These are phyloP conservation scores for Vitis rupestris DNA, from an alignment of 164 flowering plant species.

Conservation along the genomic window DNA sequence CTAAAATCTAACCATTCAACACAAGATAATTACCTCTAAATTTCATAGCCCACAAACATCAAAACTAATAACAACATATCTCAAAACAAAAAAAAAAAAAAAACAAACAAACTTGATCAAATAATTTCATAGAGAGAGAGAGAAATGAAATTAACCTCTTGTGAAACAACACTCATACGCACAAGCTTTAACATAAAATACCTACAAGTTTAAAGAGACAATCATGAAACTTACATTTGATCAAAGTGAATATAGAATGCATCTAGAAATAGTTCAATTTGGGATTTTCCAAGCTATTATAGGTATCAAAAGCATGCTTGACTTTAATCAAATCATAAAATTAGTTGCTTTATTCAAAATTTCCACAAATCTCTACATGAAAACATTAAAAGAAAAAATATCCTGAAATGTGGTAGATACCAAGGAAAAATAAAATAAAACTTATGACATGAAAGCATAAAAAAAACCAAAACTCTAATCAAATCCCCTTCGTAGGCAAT, in stretches of 20 bases:
- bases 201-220: constrained; percentile 33
- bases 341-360: no score
- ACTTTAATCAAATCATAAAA: constrained; percentile 40
- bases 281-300: constrained; percentile 55
- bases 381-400: no score
- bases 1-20: constrained; percentile 7
- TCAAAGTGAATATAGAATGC: no score
- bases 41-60: neutral
- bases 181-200: constrained; percentile 79
- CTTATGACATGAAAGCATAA: no score
- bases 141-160: constrained; percentile 13
- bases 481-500: no score
- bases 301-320: constrained; percentile 61
- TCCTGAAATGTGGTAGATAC: no score
- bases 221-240: neutral
- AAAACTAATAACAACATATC: neutral
- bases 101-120: no score
- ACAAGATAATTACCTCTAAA: neutral
- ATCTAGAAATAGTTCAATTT: neutral
- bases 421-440: no score
- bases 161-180: constrained; percentile 9
- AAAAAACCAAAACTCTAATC: no score
- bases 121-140: constrained; percentile 9
- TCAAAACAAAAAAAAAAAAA: neutral
- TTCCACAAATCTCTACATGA: no score